Conservation (phyloP, 1,284 basidiomycete genomes). For the Farysia itapuensis region DNA sequence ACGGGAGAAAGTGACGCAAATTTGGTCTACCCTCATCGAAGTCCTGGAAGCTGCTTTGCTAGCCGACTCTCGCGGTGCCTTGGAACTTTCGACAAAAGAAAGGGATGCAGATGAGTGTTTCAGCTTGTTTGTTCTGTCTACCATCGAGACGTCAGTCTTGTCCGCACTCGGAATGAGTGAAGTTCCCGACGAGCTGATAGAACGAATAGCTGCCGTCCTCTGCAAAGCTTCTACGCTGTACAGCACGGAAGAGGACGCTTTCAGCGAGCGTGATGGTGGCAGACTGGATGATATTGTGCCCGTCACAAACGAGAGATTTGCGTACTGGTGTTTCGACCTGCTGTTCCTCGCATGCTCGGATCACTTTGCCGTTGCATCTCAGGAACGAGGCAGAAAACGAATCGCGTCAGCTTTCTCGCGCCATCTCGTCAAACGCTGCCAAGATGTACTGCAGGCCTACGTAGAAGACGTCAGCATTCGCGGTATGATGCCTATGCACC, state of each 20-base stretch:
- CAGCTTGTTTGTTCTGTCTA: slow-evolving; percentile 65
- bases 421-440: slow-evolving; percentile 56
- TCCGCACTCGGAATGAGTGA: slow-evolving; percentile 72
- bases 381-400: neutral
- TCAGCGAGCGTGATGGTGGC: slow-evolving; percentile 9
- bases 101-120: slow-evolving; percentile 81
- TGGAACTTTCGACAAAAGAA: slow-evolving; percentile 65
- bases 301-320: slow-evolving; percentile 77
- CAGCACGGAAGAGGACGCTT: slow-evolving; percentile 4
- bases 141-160: slow-evolving; percentile 74
- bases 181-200: slow-evolving; percentile 74
- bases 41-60: slow-evolving; percentile 78
- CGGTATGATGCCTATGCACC: slow-evolving; percentile 64
- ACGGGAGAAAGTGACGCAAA: slow-evolving; percentile 69
- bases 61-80: slow-evolving; percentile 72
- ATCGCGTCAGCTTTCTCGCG: neutral
- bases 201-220: slow-evolving; percentile 72
- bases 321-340: slow-evolving; percentile 91
- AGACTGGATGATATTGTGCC: slow-evolving; percentile 39
- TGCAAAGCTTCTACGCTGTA: slow-evolving; percentile 76
- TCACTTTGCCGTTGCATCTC: neutral
- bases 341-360: slow-evolving; percentile 73
- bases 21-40: slow-evolving; percentile 84
- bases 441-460: slow-evolving; percentile 70
- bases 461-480: slow-evolving; percentile 79